Percentiles rank a stretch among this genome's conserved stretches.
Evolutionary conservation across 202 grass and related monocot genomes (phyloP).

Genomic region (Eragrostis tef): DNA sequence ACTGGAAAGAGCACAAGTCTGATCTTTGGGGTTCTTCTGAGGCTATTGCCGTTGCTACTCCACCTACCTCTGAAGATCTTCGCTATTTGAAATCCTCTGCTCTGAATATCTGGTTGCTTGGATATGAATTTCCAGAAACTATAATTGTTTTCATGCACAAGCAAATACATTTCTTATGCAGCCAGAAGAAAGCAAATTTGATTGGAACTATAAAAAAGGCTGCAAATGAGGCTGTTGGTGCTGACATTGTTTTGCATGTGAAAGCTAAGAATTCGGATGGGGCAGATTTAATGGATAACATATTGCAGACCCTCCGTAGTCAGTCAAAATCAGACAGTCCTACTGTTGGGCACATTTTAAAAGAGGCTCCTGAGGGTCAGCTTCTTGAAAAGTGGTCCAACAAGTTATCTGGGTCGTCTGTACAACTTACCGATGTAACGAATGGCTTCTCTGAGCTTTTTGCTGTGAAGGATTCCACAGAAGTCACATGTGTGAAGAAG

Average conservation of each 20-base stretch:
- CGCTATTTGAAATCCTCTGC: constrained; percentile 81
- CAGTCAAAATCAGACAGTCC: constrained; percentile 55
- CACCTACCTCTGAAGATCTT: constrained; percentile 78
- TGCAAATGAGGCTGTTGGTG: constrained; percentile 63
- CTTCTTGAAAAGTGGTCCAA: constrained; percentile 69
- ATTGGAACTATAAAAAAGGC: constrained; percentile 66
- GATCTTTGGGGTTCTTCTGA: constrained; percentile 69
- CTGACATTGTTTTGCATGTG: constrained; percentile 67
- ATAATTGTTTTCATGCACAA: constrained; percentile 73
- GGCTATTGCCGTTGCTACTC: constrained; percentile 70
- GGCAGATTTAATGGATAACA: constrained; percentile 64
- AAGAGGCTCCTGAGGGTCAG: constrained; percentile 73
- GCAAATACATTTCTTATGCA: constrained; percentile 75
- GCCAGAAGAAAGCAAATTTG: constrained; percentile 73
- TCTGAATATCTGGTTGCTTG: constrained; percentile 73
- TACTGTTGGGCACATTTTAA: constrained; percentile 62
- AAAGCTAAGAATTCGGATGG: constrained; percentile 69
- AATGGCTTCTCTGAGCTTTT: constrained; percentile 71
- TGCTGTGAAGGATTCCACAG: constrained; percentile 56
- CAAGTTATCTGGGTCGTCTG: constrained; percentile 53
- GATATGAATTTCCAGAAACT: constrained; percentile 85
- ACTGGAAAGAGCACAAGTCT: constrained; percentile 64
- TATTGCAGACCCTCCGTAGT: constrained; percentile 47
- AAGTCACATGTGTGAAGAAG: constrained; percentile 69
- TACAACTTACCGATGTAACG: constrained; percentile 64